Percentiles rank a stretch among this genome's conserved stretches.
phyloP scores from a whole-genome alignment of 495 filamentous ascomycete species.

The Tuber brumale region DNA sequence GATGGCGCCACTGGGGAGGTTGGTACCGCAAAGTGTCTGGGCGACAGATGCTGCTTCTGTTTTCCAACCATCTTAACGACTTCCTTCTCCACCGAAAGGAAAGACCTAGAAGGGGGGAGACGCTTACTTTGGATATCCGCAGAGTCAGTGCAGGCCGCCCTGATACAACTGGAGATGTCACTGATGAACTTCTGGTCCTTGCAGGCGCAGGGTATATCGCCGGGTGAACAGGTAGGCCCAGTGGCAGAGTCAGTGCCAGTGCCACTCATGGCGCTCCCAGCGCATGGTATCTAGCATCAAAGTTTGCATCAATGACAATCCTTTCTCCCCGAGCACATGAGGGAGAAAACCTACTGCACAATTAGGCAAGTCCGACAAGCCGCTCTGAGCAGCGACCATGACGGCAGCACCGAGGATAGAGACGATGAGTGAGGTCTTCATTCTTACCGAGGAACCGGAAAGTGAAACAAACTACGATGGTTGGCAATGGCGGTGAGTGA shows the following conservation, averaged over 20 bases:
- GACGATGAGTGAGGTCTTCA: slow-evolving; percentile 45
- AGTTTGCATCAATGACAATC: slow-evolving; percentile 9
- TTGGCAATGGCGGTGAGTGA: not conserved
- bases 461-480: slow-evolving; percentile 4
- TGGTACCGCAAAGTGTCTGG: slow-evolving; percentile 48
- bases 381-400: slow-evolving; percentile 29
- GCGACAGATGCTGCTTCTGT: slow-evolving; percentile 53
- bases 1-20: slow-evolving; percentile 31
- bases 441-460: slow-evolving; percentile 23
- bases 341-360: slow-evolving; percentile 9
- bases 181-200: slow-evolving; percentile 52
- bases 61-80: slow-evolving; percentile 2
- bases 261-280: slow-evolving; percentile 38
- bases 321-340: not conserved
- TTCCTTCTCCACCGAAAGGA: not conserved
- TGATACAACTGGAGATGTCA: slow-evolving; percentile 62
- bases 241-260: slow-evolving; percentile 8
- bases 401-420: slow-evolving; percentile 25
- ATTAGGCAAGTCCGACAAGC: not conserved
- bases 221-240: slow-evolving; percentile 55
- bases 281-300: slow-evolving; percentile 14
- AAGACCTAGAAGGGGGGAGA: not conserved
- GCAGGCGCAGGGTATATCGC: slow-evolving; percentile 65
- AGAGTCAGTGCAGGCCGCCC: slow-evolving; percentile 46
- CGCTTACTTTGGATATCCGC: slow-evolving; percentile 54